These are phyloP conservation scores for Lipomyces yamanashiensis DNA, from an alignment of 805 yeast genomes.

Conservation along the genomic window DNA sequence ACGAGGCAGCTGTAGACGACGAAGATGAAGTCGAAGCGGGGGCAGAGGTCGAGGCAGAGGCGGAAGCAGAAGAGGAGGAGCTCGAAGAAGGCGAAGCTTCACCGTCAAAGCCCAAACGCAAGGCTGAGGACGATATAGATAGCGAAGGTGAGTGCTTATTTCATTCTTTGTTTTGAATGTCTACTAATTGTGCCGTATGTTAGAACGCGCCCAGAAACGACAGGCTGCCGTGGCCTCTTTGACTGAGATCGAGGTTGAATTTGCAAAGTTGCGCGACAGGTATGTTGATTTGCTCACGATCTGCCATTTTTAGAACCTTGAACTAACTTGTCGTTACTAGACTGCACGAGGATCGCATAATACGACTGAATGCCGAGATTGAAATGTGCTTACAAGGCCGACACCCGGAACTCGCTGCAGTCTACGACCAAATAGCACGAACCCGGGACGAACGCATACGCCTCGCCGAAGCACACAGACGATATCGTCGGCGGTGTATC, in stretches of 20 bases:
- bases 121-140: conserved; percentile 20
- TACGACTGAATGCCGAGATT: conserved; percentile 77
- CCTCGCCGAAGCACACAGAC: conserved; percentile 55
- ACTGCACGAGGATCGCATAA: conserved; percentile 80
- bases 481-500: conserved; percentile 75
- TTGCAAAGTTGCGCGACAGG: conserved; percentile 81
- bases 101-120: conserved; percentile 11
- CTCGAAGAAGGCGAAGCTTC: conserved; percentile 3
- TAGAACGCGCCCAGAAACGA: conserved; percentile 51
- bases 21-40: conserved; percentile 25
- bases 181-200: not conserved
- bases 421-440: conserved; percentile 55
- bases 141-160: conserved; percentile 30
- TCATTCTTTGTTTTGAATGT: not conserved
- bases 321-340: conserved; percentile 31
- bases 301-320: not conserved
- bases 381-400: conserved; percentile 85
- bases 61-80: not conserved
- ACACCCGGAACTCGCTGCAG: conserved; percentile 79
- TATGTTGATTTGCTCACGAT: not conserved
- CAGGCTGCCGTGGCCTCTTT: conserved; percentile 71
- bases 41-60: not conserved
- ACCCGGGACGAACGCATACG: conserved; percentile 72
- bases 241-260: conserved; percentile 79
- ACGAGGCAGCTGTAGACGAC: conserved; percentile 24